Evolutionary conservation across 495 filamentous ascomycete species (phyloP).

Genomic region (Chaetomium fimeti): DNA sequence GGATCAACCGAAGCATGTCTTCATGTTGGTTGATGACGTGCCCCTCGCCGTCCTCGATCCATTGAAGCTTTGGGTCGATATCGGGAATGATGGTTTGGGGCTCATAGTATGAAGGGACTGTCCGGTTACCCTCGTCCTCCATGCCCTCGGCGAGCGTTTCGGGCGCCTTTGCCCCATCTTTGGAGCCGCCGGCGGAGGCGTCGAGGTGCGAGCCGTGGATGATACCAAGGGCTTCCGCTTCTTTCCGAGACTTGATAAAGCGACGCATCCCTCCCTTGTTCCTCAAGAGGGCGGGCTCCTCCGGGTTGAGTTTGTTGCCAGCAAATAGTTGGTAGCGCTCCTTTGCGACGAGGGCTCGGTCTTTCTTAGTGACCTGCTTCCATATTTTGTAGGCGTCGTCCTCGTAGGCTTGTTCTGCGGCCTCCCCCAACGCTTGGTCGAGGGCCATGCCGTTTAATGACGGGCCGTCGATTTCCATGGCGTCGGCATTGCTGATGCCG

Average conservation of each 20-base stretch:
- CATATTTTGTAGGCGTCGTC: conserved; percentile 94
- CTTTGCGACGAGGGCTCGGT: conserved; percentile 79
- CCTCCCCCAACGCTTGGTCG: conserved; percentile 51
- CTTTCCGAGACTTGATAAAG: conserved; percentile 73
- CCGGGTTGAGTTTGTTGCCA: conserved; percentile 76
- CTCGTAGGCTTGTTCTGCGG: conserved; percentile 57
- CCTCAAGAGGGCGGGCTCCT: conserved; percentile 82
- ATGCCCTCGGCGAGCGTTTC: conserved; percentile 90
- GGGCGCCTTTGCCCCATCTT: conserved; percentile 45
- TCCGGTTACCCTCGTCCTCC: conserved; percentile 74
- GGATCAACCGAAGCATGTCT: conserved; percentile 72
- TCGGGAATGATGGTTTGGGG: conserved; percentile 83
- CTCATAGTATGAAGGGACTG: conserved; percentile 92
- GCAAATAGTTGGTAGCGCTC: conserved; percentile 80
- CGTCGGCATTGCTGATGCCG: conserved; percentile 68
- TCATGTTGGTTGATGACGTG: conserved; percentile 82
- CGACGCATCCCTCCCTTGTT: conserved; percentile 65
- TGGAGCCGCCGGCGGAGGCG: conserved; percentile 40
- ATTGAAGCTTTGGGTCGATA: conserved; percentile 68
- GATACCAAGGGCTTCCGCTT: conserved; percentile 48
- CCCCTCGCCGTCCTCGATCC: conserved; percentile 83
- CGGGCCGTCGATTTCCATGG: conserved; percentile 76
- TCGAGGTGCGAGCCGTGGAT: conserved; percentile 44
- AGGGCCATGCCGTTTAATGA: conserved; percentile 61
- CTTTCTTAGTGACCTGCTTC: conserved; percentile 98